Base-by-base conservation (phyloP, 495 filamentous ascomycete genomes). In the Xylaria venustula region DNA sequence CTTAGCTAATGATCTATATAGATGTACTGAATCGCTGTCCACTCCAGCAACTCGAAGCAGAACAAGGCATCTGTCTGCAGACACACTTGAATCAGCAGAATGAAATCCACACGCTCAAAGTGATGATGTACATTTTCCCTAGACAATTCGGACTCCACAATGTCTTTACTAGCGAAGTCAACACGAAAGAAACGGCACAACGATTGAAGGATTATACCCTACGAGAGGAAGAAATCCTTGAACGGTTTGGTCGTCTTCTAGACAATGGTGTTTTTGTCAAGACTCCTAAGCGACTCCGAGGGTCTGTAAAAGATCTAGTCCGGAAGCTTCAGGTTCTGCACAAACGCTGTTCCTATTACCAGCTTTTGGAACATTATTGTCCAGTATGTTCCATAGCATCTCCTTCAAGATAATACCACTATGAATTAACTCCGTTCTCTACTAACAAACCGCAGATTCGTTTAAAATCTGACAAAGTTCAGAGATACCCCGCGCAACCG, bases 81-180 rank as follows among this genome's bases (percentile, higher is more conserved):
- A 12, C 32, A 8, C 52, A 15, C 2, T 44, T 52, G 25, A 3
- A 34, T 0, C 30, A 70, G 5, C 67, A 76, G 7, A 79, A 83
- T 50, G 69, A 71, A n/a, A 64, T 75, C 3, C 80, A 89, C 52
- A 89, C 86, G 0, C 67, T 87, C 7, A 90, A 89, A 60, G 75
- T 97, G 25, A 84, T 96, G 84, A 92, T 91, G 75, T 93, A 98
- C 71, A 86, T 98, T 1, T 98, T 98, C 63, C 94, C 94, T 30
- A 81, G 88, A 19, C 92, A 98, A 70, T 97, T 96, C 68, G 85
- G 85, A 3, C 76, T 98, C 12, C 90, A 93, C 64, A 98, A 97
- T 74, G 90, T 88, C n/a, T 97, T 98, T 65, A 90, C 89, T 0
- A 86, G 84, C 1, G 70, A 76, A 11, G 77, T 88, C 14, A 82